These are phyloP conservation scores for Blastocystis sp. DNA, from an alignment of 352 stramenopile genomes.

Conservation along the genomic window DNA sequence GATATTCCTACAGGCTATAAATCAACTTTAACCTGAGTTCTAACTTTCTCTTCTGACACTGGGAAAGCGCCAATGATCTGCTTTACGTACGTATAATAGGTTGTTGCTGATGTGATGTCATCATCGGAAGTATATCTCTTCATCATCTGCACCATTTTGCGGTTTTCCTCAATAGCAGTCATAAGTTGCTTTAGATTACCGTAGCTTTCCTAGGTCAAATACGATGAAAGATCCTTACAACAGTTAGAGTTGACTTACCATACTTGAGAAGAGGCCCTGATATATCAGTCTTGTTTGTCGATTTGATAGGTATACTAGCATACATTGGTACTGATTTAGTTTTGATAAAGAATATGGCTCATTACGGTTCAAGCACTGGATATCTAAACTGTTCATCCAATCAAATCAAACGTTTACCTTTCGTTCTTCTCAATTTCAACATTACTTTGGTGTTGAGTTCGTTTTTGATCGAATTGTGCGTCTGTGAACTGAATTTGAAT, in stretches of 20 bases:
- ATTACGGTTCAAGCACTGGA: background rate
- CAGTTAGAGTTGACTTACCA: background rate
- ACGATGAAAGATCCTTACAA: background rate
- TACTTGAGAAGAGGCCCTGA: background rate
- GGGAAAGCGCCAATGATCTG: background rate
- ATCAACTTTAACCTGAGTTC: background rate
- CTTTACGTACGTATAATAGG: background rate
- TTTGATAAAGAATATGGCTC: background rate
- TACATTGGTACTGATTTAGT: background rate
- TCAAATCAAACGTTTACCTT: background rate
- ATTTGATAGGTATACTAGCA: conserved; percentile 8
- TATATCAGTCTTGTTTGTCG: background rate
- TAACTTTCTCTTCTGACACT: background rate
- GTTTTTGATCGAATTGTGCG: background rate
- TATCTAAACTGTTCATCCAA: background rate
- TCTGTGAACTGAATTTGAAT: too few relatives aligned
- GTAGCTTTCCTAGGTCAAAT: background rate
- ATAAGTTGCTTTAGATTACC: background rate
- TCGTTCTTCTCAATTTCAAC: background rate
- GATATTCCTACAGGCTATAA: background rate
- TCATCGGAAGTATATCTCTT: background rate
- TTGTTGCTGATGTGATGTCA: background rate
- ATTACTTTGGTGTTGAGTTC: background rate
- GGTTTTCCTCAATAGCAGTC: background rate
- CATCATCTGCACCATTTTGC: background rate